A percentile compares a stretch with the other conserved stretches of the same genome.
Conservation (phyloP, 768 basidiomycete genomes). For the Panus rudis region DNA sequence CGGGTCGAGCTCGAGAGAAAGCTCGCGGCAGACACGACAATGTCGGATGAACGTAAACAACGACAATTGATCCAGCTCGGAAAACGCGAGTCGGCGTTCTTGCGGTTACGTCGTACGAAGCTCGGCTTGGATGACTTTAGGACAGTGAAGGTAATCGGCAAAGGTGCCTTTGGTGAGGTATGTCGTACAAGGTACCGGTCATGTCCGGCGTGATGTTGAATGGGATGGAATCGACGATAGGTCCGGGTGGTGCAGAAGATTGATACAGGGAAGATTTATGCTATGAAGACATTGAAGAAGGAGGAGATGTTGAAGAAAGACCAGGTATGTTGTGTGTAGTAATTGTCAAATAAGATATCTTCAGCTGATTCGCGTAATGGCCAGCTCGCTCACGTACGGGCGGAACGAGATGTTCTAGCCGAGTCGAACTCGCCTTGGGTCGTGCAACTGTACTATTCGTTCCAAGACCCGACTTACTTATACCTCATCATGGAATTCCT, state of each 20-base stretch:
- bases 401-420: slow-evolving; percentile 93
- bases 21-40: slow-evolving; percentile 59
- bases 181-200: slow-evolving; percentile 14
- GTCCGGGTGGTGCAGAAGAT: slow-evolving; percentile 94
- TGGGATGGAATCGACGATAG: slow-evolving; percentile 23
- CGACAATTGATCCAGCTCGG: slow-evolving; percentile 79
- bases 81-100: slow-evolving; percentile 81
- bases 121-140: slow-evolving; percentile 89
- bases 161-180: slow-evolving; percentile 98
- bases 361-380: background rate
- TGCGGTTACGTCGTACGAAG: slow-evolving; percentile 83
- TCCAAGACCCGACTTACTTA: slow-evolving; percentile 87
- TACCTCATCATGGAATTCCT: slow-evolving; percentile 99
- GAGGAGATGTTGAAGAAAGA: slow-evolving; percentile 99
- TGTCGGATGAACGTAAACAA: slow-evolving; percentile 80
- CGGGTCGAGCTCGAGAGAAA: slow-evolving; percentile 84
- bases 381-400: slow-evolving; percentile 94
- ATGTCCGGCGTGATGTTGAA: background rate
- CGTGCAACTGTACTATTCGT: slow-evolving; percentile 96
- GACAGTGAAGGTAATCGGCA: slow-evolving; percentile 98
- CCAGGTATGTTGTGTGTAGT: slow-evolving; percentile 49
- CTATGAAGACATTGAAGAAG: slow-evolving; percentile 97
- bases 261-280: slow-evolving; percentile 97
- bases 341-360: background rate
- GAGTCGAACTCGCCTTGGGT: slow-evolving; percentile 96